Percentiles rank a stretch among this genome's conserved stretches.
phyloP scores from a whole-genome alignment of 2,329 filamentous ascomycete species.

The Colletotrichum ledebouriae region DNA sequence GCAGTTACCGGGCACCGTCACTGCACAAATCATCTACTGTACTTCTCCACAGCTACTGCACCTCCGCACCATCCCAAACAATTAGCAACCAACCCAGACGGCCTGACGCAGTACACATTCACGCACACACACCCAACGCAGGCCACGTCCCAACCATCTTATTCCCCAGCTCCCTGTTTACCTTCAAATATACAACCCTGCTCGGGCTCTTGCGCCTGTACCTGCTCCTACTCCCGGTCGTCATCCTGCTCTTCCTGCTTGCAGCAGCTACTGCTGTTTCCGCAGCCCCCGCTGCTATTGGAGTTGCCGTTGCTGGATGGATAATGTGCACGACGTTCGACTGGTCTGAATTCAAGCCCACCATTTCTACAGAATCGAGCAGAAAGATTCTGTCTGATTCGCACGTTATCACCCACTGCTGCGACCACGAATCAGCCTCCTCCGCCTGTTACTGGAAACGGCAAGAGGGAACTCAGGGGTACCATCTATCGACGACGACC shows the following conservation, averaged over 20 bases:
- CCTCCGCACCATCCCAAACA: conserved; percentile 19
- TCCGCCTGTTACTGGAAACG: conserved; percentile 21
- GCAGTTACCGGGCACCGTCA: neutral
- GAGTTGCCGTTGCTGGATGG: neutral
- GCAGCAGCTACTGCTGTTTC: neutral
- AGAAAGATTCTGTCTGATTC: neutral
- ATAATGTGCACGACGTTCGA: neutral
- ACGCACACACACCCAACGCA: neutral
- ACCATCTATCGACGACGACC: conserved; percentile 12
- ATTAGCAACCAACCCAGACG: neutral
- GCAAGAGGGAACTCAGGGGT: conserved; percentile 31
- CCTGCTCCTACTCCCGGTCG: conserved; percentile 8
- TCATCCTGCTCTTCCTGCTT: neutral
- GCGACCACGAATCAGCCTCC: conserved; percentile 10
- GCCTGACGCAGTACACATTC: neutral
- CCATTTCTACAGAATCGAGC: neutral
- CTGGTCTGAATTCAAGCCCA: conserved; percentile 2
- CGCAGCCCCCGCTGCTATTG: neutral
- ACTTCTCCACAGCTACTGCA: conserved; percentile 19
- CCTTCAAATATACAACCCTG: conserved; percentile 27
- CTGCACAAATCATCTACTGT: neutral
- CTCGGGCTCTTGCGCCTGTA: conserved; percentile 4
- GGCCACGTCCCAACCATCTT: neutral
- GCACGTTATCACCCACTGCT: conserved; percentile 2
- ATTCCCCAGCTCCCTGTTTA: conserved; percentile 27